Conservation (phyloP, 257 asterid species). For the Misopates orontium region DNA sequence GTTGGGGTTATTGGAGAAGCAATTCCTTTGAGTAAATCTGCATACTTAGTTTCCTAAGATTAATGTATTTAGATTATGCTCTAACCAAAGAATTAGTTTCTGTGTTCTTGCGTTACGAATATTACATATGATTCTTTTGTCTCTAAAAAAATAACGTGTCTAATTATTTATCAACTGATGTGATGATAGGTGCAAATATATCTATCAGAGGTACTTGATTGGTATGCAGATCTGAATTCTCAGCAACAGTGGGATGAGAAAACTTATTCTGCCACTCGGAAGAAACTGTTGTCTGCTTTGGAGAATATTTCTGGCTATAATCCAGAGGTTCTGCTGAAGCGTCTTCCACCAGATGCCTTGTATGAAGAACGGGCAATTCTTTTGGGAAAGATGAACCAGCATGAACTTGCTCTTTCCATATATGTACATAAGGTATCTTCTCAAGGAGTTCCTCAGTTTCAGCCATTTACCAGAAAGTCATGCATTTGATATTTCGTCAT, state of each 20-base stretch:
- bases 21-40: background rate
- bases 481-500: slow-evolving; percentile 20
- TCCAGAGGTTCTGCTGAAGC: slow-evolving; percentile 73
- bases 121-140: slow-evolving; percentile 14
- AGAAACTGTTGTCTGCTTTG: slow-evolving; percentile 84
- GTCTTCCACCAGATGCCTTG: slow-evolving; percentile 86
- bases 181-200: slow-evolving; percentile 84
- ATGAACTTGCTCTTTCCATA: slow-evolving; percentile 92
- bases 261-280: slow-evolving; percentile 77
- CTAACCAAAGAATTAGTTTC: slow-evolving; percentile 15
- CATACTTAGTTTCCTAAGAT: slow-evolving; percentile 6
- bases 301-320: slow-evolving; percentile 83
- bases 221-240: slow-evolving; percentile 69
- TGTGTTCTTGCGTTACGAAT: slow-evolving; percentile 1
- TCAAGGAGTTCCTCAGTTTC: slow-evolving; percentile 15
- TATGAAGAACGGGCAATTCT: slow-evolving; percentile 92
- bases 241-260: slow-evolving; percentile 92
- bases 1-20: slow-evolving; percentile 13
- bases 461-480: slow-evolving; percentile 19
- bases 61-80: slow-evolving; percentile 3
- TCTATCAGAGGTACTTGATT: slow-evolving; percentile 92
- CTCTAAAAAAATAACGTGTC: slow-evolving; percentile 13
- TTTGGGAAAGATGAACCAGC: slow-evolving; percentile 93
- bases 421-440: slow-evolving; percentile 82
- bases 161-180: slow-evolving; percentile 6